Evolutionary conservation across 2,329 filamentous ascomycete genomes (phyloP), one percentile per base, ranked within the genome.

Genomic region (Akanthomyces dipterigenus): DNA sequence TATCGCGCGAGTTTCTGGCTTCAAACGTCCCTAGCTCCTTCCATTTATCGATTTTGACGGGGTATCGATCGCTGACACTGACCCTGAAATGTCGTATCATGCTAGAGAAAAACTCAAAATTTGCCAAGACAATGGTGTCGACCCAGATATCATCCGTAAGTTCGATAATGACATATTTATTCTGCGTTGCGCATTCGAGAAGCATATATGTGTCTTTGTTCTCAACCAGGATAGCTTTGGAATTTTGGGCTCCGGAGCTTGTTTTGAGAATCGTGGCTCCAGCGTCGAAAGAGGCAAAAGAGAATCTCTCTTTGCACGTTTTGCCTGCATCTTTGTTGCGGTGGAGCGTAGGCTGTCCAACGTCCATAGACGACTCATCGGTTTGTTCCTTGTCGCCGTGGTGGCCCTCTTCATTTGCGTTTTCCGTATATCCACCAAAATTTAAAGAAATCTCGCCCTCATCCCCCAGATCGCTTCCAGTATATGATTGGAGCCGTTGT

Each of bases 131-230:
- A 45, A 99, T 82, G 0, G 95, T 99, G 71, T 99, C 95, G 62
- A 99, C 89, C 49, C 96, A 82, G 61, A 88, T 85, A 61, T 88
- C 85, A 70, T 96, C 91, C 73, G 91, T 98, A 34, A 99, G 81
- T 75, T 99, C 95, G 63, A 99, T 86, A 63, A 98, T 93, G 65
- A 98, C 82, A 71, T 96, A 97, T 74, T 98, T 98, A 77, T 96
- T 93, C 67, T 88, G 80, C 22, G 87, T 87, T 5, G 87, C 86
- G 75, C 95, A 99, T 71, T 93, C 90, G 66, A 97, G 90, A 50
- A 98, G 82, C 91, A 99, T 96, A 74, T 99, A 99, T 65, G 91
- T 93, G 75, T 99, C 95, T 77, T 98, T 98, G 76, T 97, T 97
- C 78, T 99, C 95, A 46, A 96, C 87, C 46, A 99, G 77, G 16